Evolutionary conservation across 106 monocot genomes (phyloP), one percentile per base, ranked within the genome.

Genomic region (Phalaenopsis aphrodite): DNA sequence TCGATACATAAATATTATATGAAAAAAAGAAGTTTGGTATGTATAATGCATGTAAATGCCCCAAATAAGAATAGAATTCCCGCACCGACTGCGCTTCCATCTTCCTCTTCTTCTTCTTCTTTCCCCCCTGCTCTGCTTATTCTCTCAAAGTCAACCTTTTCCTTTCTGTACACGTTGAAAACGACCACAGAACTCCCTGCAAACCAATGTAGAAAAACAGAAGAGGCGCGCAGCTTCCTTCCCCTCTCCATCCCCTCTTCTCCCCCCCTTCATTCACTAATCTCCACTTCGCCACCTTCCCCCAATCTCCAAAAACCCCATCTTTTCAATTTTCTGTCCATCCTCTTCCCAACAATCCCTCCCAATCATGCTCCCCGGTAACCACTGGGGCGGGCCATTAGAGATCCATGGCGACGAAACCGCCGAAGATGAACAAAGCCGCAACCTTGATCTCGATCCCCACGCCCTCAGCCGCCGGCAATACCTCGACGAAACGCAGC

Each of bases 331-430:
- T 1, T 5, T 65, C 24, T n/a, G 5, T 65, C 6, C 64, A 65
- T 2, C n/a, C 23, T 65, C 64, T 65, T 8, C 23, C 52, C 12
- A 3, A 15, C n/a, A 10, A 21, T 4, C 21, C 18, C 42, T 17
- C 38, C 43, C 16, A 66, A 87, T 47, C 11, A 93, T 93, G 92
- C 85, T 85, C 42, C 52, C 87, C 38, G 87, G 81, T 38, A 99
- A 99, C 84, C 91, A 87, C 55, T 99, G 98, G 98, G 94, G 94
- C 41, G 94, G 98, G 39, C 56, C 90, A 17, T 94, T 99, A 42
- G 98, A 99, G 86, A 91, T 99, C 78, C 41, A 83, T 1, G 75
- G 41, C 36, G 84, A 86, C 17, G 14, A 73, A 39, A 6, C 71
- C 36, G 71, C 80, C 8, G 89, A 96, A 43, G 78, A 78, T 21